A percentile compares a stretch with the other conserved stretches of the same genome.
These are phyloP conservation scores for Diutina scorzettiae DNA, from an alignment of 1,139 yeast species.

Conservation along the genomic window DNA sequence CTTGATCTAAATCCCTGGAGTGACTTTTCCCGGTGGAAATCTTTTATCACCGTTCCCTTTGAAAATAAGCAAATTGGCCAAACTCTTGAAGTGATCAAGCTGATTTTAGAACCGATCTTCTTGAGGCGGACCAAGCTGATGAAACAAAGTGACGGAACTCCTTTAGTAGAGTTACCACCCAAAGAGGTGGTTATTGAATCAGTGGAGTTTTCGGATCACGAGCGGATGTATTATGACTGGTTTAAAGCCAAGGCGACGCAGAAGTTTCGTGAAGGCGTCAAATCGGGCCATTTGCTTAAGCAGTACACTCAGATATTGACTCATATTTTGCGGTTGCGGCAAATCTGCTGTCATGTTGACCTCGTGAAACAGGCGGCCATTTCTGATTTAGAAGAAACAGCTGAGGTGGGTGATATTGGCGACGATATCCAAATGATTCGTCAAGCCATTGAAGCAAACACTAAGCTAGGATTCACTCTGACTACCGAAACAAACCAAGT, in stretches of 20 bases:
- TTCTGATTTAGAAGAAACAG: not conserved
- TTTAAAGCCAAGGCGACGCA: constrained; percentile 58
- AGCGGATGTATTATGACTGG: constrained; percentile 55
- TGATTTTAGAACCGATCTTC: constrained; percentile 74
- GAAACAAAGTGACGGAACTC: constrained; percentile 63
- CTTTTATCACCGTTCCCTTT: constrained; percentile 77
- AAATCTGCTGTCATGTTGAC: constrained; percentile 77
- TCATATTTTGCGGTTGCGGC: constrained; percentile 73
- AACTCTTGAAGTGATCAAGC: constrained; percentile 74
- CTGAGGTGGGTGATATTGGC: constrained; percentile 10
- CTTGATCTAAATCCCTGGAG: constrained; percentile 82
- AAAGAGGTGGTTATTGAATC: constrained; percentile 63
- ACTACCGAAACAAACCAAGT: constrained; percentile 19
- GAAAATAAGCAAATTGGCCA: constrained; percentile 57
- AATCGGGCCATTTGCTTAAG: constrained; percentile 59
- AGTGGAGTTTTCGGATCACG: constrained; percentile 55
- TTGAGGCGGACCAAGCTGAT: constrained; percentile 80
- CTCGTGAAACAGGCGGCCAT: constrained; percentile 36
- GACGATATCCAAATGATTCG: constrained; percentile 14
- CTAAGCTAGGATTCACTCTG: constrained; percentile 16
- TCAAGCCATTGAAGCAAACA: constrained; percentile 12
- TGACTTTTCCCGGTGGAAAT: constrained; percentile 78
- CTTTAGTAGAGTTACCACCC: constrained; percentile 65
- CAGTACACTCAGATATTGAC: constrained; percentile 73
- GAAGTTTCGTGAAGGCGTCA: constrained; percentile 51